phyloP scores from a whole-genome alignment of 164 flowering plant genomes.

The Magnolia kwangsiensis region DNA sequence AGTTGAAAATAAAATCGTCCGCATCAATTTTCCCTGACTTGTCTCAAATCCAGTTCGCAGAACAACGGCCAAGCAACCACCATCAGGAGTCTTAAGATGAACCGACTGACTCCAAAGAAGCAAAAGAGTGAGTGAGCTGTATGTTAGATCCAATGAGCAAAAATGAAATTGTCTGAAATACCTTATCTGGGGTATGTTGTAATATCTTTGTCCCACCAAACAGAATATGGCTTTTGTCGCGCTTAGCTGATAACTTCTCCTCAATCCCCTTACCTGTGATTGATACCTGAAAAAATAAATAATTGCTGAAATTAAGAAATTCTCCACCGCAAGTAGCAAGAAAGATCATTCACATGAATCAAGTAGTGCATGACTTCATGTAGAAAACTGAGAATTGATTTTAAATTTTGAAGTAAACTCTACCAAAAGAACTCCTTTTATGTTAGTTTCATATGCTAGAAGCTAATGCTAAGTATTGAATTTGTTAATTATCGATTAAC shows the following conservation, averaged over 20 bases:
- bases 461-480: too few species aligned
- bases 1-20: slow-evolving; percentile 94
- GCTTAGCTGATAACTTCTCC: slow-evolving; percentile 65
- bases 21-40: slow-evolving; percentile 96
- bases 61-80: slow-evolving; percentile 94
- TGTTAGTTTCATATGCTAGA: too few species aligned
- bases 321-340: not conserved
- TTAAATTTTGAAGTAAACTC: too few species aligned
- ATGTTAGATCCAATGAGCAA: not conserved
- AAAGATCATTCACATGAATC: not conserved
- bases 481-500: too few species aligned
- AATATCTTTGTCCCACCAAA: slow-evolving; percentile 98
- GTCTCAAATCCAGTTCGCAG: slow-evolving; percentile 97
- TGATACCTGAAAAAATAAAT: slow-evolving; percentile 53
- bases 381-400: not conserved
- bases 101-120: not conserved
- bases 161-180: slow-evolving; percentile 14
- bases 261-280: slow-evolving; percentile 58
- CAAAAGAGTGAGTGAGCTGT: slow-evolving; percentile 3
- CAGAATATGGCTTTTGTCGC: slow-evolving; percentile 87
- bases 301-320: not conserved
- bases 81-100: slow-evolving; percentile 87
- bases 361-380: not conserved
- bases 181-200: slow-evolving; percentile 97
- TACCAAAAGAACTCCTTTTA: too few species aligned